A percentile compares a stretch with the other conserved stretches of the same genome.
These are phyloP conservation scores for Dictyophora rubrovolvata DNA, from an alignment of 768 basidiomycete genomes.

Conservation along the genomic window DNA sequence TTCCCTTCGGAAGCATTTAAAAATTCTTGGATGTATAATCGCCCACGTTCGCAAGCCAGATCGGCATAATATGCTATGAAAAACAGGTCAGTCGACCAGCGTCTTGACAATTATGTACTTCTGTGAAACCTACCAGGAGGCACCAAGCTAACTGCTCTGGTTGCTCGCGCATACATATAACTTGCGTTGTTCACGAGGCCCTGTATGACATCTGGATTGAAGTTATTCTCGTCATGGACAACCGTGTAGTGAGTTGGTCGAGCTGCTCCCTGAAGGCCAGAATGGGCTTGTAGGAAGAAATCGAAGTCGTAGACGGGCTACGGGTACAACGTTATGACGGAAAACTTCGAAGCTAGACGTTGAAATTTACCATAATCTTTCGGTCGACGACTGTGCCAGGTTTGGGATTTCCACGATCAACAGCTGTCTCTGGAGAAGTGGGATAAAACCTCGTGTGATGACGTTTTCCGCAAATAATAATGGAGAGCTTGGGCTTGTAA, in stretches of 20 bases:
- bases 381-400: conserved; percentile 72
- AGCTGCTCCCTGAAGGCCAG: conserved; percentile 61
- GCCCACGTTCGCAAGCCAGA: conserved; percentile 70
- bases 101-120: background rate
- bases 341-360: background rate
- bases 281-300: conserved; percentile 58
- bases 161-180: conserved; percentile 75
- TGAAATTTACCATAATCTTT: conserved; percentile 19
- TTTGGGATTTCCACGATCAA: conserved; percentile 63
- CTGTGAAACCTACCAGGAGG: conserved; percentile 32
- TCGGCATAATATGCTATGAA: conserved; percentile 36
- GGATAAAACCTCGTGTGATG: conserved; percentile 57
- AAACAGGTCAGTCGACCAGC: background rate
- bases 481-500: conserved; percentile 57
- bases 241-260: conserved; percentile 72
- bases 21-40: conserved; percentile 68
- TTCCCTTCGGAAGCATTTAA: conserved; percentile 30
- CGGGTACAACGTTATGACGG: background rate
- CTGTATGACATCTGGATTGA: conserved; percentile 66
- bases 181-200: conserved; percentile 57
- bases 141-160: conserved; percentile 72
- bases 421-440: conserved; percentile 36
- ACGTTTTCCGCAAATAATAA: conserved; percentile 76
- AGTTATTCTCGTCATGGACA: conserved; percentile 63
- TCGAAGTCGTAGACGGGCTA: conserved; percentile 39